Evolutionary conservation across 2,329 filamentous ascomycete genomes (phyloP).

Genomic region (Teratosphaeriaceae sp.): DNA sequence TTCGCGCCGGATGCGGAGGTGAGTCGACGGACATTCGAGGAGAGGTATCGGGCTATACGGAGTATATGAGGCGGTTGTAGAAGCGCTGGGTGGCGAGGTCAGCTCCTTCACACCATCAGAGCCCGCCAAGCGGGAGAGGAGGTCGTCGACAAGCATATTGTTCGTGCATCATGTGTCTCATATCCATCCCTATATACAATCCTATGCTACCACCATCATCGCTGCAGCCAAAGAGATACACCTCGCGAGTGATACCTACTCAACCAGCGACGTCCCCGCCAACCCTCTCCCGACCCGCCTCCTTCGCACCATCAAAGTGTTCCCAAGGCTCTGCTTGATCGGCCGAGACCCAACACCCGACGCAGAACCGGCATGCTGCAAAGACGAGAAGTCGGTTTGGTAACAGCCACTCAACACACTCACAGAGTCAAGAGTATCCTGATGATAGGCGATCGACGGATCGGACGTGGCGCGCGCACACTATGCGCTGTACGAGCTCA

Average conservation of each 20-base stretch:
- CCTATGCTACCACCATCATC: background rate
- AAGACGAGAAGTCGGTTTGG: background rate
- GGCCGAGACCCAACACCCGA: background rate
- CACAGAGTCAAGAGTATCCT: background rate
- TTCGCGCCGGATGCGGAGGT: background rate
- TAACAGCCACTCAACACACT: background rate
- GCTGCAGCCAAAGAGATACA: background rate
- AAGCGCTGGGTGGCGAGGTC: background rate
- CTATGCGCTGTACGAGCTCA: conserved; percentile 4
- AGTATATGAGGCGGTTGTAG: background rate
- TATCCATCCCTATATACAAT: conserved; percentile 1
- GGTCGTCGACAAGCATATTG: too few relatives aligned
- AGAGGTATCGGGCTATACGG: background rate
- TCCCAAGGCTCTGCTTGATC: background rate
- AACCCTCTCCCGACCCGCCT: conserved; percentile 1
- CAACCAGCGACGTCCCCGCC: background rate
- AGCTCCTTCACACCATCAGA: too few relatives aligned
- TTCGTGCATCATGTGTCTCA: background rate
- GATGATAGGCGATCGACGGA: background rate
- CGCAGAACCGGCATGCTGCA: background rate
- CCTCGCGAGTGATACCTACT: conserved; percentile 5
- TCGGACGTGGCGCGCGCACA: conserved; percentile 5
- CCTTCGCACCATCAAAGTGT: background rate
- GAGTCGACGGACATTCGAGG: background rate
- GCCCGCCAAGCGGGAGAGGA: too few relatives aligned